These are phyloP conservation scores for Rubroboletus pulcherrimus DNA, from an alignment of 768 basidiomycete species.

Conservation along the genomic window DNA sequence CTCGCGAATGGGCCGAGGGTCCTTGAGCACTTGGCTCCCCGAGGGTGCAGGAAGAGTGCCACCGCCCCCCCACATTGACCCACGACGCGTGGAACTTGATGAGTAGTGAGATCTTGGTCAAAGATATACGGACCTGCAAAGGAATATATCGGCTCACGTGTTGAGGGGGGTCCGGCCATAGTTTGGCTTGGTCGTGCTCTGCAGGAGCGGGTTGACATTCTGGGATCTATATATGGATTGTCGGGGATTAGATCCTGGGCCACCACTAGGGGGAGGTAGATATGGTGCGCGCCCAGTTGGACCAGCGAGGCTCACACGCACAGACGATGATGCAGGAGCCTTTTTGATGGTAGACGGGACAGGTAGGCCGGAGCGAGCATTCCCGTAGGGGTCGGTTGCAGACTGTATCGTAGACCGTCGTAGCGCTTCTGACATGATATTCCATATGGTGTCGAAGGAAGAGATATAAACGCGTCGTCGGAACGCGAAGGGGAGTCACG, in stretches of 20 bases:
- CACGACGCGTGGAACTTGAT: slow-evolving; percentile 64
- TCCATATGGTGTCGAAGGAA: background rate
- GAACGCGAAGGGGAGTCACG: slow-evolving; percentile 11
- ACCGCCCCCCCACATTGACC: slow-evolving; percentile 68
- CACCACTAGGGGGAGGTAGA: slow-evolving; percentile 32
- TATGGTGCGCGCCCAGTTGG: slow-evolving; percentile 62
- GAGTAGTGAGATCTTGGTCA: slow-evolving; percentile 3
- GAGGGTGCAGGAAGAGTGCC: slow-evolving; percentile 43
- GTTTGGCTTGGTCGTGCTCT: slow-evolving; percentile 63
- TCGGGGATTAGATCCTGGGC: slow-evolving; percentile 50
- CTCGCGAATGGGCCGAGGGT: slow-evolving; percentile 77
- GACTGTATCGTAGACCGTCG: slow-evolving; percentile 61
- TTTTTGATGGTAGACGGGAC: slow-evolving; percentile 76
- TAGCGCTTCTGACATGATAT: slow-evolving; percentile 42
- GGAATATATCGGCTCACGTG: slow-evolving; percentile 39
- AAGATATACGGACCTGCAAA: background rate
- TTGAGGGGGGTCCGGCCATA: slow-evolving; percentile 74
- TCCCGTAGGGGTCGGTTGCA: slow-evolving; percentile 45
- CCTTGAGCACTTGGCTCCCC: slow-evolving; percentile 58
- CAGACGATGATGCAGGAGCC: slow-evolving; percentile 41
- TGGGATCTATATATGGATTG: slow-evolving; percentile 70
- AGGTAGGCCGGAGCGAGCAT: slow-evolving; percentile 62
- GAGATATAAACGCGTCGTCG: background rate
- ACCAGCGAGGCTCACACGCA: slow-evolving; percentile 71
- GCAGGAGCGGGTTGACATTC: slow-evolving; percentile 61